These are phyloP conservation scores for Olyra latifolia DNA, from an alignment of 176 grass and related monocot genomes.

Conservation along the genomic window DNA sequence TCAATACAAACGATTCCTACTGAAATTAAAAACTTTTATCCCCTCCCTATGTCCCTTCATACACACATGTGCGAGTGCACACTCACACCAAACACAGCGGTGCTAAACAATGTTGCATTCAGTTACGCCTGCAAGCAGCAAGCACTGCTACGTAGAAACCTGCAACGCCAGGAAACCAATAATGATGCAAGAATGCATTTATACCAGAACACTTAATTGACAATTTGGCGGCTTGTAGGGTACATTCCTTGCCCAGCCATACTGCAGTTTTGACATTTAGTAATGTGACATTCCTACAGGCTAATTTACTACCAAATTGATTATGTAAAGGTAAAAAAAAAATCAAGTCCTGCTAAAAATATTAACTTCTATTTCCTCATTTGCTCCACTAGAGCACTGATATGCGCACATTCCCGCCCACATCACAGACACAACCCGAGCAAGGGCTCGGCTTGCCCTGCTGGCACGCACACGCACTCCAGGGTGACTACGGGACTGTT, in stretches of 20 bases:
- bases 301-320: conserved; percentile 8
- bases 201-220: background rate
- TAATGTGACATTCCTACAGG: background rate
- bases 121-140: background rate
- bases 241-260: background rate
- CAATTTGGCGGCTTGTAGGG: background rate
- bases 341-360: background rate
- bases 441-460: background rate
- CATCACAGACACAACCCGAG: background rate
- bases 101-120: background rate
- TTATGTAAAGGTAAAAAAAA: background rate
- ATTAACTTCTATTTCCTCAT: background rate
- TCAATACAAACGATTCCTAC: background rate
- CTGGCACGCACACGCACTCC: background rate
- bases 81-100: background rate
- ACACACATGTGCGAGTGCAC: background rate
- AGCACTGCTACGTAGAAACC: background rate
- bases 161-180: background rate
- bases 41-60: background rate
- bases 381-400: background rate
- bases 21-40: background rate
- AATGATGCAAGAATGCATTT: background rate
- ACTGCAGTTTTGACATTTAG: background rate
- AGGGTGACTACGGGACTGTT: no score
- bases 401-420: background rate